phyloP scores from a whole-genome alignment of 129 eudicot genomes.

The Sambucus nigra region DNA sequence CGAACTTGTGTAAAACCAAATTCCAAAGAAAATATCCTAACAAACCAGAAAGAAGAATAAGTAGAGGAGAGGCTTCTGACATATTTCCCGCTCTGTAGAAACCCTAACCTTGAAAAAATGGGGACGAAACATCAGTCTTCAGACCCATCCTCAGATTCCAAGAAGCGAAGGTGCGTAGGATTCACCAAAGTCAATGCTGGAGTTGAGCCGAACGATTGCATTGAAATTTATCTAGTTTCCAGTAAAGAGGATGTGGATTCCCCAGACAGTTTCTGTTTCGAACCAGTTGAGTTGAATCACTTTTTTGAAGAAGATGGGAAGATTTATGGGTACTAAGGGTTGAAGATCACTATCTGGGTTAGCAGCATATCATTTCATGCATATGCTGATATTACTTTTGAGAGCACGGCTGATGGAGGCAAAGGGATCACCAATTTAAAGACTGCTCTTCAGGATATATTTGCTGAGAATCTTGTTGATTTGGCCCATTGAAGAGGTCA shows the following conservation, averaged over 20 bases:
- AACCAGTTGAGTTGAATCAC: slow-evolving; percentile 61
- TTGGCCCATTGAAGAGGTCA: slow-evolving; percentile 39
- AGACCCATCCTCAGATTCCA: too few relatives aligned
- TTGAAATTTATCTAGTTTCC: slow-evolving; percentile 65
- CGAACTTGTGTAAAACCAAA: too few relatives aligned
- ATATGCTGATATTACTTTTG: slow-evolving; percentile 68
- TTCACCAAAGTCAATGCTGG: slow-evolving; percentile 63
- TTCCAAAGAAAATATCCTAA: too few relatives aligned
- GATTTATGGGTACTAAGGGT: slow-evolving; percentile 80
- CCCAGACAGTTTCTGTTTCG: slow-evolving; percentile 44
- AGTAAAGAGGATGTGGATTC: slow-evolving; percentile 72
- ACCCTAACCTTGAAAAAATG: too few relatives aligned
- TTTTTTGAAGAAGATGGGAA: slow-evolving; percentile 90
- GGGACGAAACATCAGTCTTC: too few relatives aligned
- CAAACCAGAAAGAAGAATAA: too few relatives aligned
- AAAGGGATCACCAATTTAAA: slow-evolving; percentile 89
- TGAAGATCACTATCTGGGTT: slow-evolving; percentile 81
- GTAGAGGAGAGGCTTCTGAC: too few relatives aligned
- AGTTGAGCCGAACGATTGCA: slow-evolving; percentile 57
- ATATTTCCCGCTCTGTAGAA: too few relatives aligned
- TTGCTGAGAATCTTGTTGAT: slow-evolving; percentile 84
- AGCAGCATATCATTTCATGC: slow-evolving; percentile 86
- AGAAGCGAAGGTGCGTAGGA: too few relatives aligned
- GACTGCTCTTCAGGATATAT: slow-evolving; percentile 79
- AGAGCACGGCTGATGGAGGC: slow-evolving; percentile 88